A percentile compares a stretch with the other conserved stretches of the same genome.
phyloP scores from a whole-genome alignment of 2,329 filamentous ascomycete genomes.

The Fusarium metavorans region DNA sequence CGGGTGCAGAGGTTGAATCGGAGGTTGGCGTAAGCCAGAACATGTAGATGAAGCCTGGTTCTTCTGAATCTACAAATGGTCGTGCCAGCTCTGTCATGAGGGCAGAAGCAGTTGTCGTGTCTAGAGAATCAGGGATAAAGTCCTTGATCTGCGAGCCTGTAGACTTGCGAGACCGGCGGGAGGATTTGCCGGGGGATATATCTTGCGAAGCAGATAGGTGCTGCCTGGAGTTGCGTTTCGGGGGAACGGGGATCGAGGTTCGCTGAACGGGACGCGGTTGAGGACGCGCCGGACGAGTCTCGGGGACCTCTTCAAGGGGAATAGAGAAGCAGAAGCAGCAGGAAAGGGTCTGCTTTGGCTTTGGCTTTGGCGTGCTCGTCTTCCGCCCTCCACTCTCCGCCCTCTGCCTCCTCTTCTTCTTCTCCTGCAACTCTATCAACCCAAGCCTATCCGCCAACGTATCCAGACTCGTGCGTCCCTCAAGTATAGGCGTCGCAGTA shows the following conservation, averaged over 20 bases:
- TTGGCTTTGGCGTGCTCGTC: constrained; percentile 22
- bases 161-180: constrained; percentile 48
- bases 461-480: constrained; percentile 83
- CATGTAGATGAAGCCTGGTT: constrained; percentile 96
- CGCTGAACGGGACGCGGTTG: constrained; percentile 61
- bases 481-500: constrained; percentile 65
- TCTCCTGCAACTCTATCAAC: constrained; percentile 72
- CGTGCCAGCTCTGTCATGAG: constrained; percentile 82
- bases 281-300: constrained; percentile 56
- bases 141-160: constrained; percentile 49
- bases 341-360: constrained; percentile 46
- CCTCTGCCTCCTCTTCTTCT: constrained; percentile 42
- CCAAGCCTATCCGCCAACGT: constrained; percentile 85
- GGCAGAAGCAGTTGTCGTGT: constrained; percentile 75
- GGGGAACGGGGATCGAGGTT: constrained; percentile 37
- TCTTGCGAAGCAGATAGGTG: constrained; percentile 28
- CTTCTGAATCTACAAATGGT: constrained; percentile 74
- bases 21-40: constrained; percentile 88
- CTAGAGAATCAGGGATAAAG: constrained; percentile 76
- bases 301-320: constrained; percentile 58
- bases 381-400: constrained; percentile 43
- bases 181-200: constrained; percentile 47
- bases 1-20: constrained; percentile 61
- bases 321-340: constrained; percentile 68
- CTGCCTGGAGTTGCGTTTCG: constrained; percentile 30